These are phyloP conservation scores for Fusarium denticulatum DNA, from an alignment of 2,329 filamentous ascomycete species.

Conservation along the genomic window DNA sequence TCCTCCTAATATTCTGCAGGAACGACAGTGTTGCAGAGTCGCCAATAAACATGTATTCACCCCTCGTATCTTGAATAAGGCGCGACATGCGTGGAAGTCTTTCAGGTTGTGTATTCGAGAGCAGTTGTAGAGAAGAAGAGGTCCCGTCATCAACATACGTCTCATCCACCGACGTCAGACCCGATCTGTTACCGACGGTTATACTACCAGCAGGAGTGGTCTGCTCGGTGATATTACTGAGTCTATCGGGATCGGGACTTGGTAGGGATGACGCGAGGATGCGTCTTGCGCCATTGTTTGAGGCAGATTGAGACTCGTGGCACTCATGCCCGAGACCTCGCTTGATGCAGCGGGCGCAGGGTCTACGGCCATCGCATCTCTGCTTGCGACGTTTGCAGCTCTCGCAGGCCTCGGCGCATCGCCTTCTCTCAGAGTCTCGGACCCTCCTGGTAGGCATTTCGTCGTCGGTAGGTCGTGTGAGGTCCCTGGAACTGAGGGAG, in stretches of 20 bases:
- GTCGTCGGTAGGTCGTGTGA: background rate
- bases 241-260: conserved; percentile 40
- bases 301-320: conserved; percentile 17
- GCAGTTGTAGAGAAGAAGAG: conserved; percentile 35
- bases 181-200: conserved; percentile 14
- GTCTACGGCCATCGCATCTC: conserved; percentile 38
- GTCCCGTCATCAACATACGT: conserved; percentile 11
- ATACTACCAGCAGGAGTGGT: conserved; percentile 21
- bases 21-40: conserved; percentile 50
- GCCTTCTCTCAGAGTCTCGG: conserved; percentile 38
- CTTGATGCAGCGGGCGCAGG: conserved; percentile 40
- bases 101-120: conserved; percentile 38
- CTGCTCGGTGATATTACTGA: conserved; percentile 30
- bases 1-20: conserved; percentile 48
- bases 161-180: conserved; percentile 15
- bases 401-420: conserved; percentile 41
- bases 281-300: conserved; percentile 1
- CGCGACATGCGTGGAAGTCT: conserved; percentile 44
- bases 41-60: conserved; percentile 50
- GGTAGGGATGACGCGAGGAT: conserved; percentile 40
- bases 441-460: conserved; percentile 41
- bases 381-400: conserved; percentile 42
- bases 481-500: background rate
- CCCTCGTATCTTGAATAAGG: conserved; percentile 47
- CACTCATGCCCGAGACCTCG: conserved; percentile 38